These are phyloP conservation scores for Fusarium sp. DNA, from an alignment of 2,329 filamentous ascomycete species.

Conservation along the genomic window DNA sequence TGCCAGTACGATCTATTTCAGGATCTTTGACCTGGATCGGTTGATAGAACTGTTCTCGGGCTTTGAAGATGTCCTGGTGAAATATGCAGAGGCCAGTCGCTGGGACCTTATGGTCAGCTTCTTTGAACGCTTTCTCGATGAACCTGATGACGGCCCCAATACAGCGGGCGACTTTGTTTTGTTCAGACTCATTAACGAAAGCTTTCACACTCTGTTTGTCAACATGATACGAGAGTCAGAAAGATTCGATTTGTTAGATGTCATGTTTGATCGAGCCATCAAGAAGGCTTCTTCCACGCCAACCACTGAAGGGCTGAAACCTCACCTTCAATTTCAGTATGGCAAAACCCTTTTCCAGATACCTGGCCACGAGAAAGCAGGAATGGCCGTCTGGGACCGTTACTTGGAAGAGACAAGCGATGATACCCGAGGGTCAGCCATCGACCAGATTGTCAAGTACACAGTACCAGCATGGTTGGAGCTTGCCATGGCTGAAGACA, in stretches of 20 bases:
- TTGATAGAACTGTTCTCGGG: background rate
- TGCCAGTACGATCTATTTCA: background rate
- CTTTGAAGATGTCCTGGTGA: background rate
- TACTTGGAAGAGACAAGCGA: background rate
- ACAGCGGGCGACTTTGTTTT: background rate
- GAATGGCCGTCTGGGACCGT: background rate
- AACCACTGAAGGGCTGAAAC: accelerated
- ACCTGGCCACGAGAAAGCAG: background rate
- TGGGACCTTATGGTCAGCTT: background rate
- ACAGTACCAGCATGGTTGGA: background rate
- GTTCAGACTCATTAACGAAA: background rate
- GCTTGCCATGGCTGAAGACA: background rate
- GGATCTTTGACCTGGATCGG: background rate
- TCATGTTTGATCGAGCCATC: background rate
- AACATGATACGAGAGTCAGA: background rate
- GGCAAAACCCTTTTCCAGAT: background rate
- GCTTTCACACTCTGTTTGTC: background rate
- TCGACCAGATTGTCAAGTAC: background rate
- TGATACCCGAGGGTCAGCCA: background rate
- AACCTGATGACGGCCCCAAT: background rate
- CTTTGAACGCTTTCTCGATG: background rate
- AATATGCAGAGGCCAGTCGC: background rate
- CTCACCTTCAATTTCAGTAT: background rate
- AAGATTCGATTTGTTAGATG: background rate
- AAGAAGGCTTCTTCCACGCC: background rate